Evolutionary conservation across 2,329 filamentous ascomycete genomes (phyloP).

Genomic region (Ciborinia camelliae): DNA sequence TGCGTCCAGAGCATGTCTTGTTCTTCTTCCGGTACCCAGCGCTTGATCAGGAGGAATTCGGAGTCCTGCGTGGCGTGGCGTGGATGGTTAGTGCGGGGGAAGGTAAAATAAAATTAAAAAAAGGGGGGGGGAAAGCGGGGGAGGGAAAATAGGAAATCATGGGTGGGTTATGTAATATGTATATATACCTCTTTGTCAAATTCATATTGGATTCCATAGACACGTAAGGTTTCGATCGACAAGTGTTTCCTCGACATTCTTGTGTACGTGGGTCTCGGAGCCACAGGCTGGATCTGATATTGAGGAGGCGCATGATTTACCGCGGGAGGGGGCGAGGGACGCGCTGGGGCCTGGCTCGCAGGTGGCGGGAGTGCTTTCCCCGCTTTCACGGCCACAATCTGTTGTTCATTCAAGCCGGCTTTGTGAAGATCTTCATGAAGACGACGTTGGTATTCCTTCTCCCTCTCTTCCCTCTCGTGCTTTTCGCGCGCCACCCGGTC

Average conservation of each 20-base stretch:
- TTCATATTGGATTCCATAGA: constrained; percentile 56
- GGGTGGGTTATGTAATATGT: too few relatives aligned
- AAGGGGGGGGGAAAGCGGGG: not conserved
- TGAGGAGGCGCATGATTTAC: not conserved
- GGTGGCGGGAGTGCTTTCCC: constrained; percentile 4
- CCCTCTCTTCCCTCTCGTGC: constrained; percentile 46
- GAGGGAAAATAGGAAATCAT: not conserved
- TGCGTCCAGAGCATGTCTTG: constrained; percentile 71
- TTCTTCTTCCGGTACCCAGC: constrained; percentile 67
- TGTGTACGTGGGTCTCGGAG: constrained; percentile 55
- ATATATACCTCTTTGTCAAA: constrained; percentile 42
- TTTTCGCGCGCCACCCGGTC: constrained; percentile 46
- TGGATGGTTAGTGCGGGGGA: not conserved
- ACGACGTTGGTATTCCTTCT: constrained; percentile 44
- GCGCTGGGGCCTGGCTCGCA: not conserved
- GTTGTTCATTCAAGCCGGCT: constrained; percentile 56
- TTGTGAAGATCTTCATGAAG: constrained; percentile 57
- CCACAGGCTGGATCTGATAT: constrained; percentile 13
- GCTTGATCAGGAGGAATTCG: constrained; percentile 69
- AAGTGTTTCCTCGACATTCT: constrained; percentile 60
- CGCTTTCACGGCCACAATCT: constrained; percentile 56
- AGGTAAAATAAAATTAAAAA: accelerated
- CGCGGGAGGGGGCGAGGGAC: not conserved
- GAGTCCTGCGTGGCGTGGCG: constrained; percentile 50
- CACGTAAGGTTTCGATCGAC: constrained; percentile 58